These are phyloP conservation scores for Petunia secreta DNA, from an alignment of 257 asterid species.

Conservation along the genomic window DNA sequence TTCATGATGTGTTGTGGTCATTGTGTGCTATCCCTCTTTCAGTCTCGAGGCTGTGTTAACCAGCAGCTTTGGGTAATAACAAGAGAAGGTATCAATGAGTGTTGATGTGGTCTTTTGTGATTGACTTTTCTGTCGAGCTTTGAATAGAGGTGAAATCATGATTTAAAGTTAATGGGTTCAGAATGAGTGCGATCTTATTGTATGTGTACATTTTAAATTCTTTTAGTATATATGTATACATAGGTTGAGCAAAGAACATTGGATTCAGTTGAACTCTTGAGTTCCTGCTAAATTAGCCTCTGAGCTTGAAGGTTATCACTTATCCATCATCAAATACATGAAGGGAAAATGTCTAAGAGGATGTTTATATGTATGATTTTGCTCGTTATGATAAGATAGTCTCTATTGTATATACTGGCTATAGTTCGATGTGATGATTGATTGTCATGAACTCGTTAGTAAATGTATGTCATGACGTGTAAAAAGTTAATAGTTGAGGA, in stretches of 20 bases:
- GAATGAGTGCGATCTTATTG: no score
- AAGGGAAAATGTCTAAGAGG: conserved; percentile 1
- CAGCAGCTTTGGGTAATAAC: conserved; percentile 33
- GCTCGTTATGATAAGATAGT: not conserved
- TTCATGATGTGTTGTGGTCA: conserved; percentile 21
- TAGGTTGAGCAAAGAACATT: no score
- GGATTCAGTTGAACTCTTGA: no score
- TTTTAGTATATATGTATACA: no score
- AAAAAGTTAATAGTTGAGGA: not conserved
- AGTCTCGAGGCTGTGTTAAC: conserved; percentile 32
- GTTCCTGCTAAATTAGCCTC: not conserved
- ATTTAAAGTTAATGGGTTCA: no score
- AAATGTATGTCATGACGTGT: not conserved
- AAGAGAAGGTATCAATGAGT: conserved; percentile 35
- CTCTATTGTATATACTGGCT: conserved; percentile 1
- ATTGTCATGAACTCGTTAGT: not conserved
- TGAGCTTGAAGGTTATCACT: conserved; percentile 21
- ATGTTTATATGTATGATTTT: conserved; percentile 2
- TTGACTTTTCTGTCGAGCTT: not conserved
- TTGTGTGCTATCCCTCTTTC: conserved; percentile 25
- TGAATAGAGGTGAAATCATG: no score
- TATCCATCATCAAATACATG: not conserved
- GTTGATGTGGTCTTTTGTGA: conserved; percentile 14
- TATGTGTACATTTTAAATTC: no score
- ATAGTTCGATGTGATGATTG: not conserved